Conservation (phyloP, 768 basidiomycete genomes). For the Infundibulicybe gibba region DNA sequence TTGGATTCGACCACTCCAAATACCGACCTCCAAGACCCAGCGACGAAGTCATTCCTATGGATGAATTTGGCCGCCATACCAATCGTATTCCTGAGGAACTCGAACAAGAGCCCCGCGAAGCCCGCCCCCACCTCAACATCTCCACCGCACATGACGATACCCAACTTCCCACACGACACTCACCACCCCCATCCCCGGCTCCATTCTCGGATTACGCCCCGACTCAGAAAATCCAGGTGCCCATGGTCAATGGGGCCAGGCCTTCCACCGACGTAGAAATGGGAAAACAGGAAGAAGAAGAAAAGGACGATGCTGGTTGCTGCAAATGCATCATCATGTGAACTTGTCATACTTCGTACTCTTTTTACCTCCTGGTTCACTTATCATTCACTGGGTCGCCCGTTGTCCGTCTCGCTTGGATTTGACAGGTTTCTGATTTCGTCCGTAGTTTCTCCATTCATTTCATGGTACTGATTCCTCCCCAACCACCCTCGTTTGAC, state of each 20-base stretch:
- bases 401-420: neutral
- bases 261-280: slow-evolving; percentile 14
- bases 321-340: slow-evolving; percentile 88
- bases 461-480: no score
- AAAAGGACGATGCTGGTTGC: slow-evolving; percentile 55
- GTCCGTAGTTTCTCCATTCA: no score
- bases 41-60: slow-evolving; percentile 51
- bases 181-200: slow-evolving; percentile 48
- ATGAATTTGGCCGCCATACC: slow-evolving; percentile 58
- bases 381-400: neutral
- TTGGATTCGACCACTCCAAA: slow-evolving; percentile 74
- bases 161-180: slow-evolving; percentile 23
- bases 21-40: slow-evolving; percentile 46
- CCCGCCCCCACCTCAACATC: slow-evolving; percentile 13
- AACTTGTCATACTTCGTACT: slow-evolving; percentile 18
- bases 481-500: no score
- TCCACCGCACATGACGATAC: slow-evolving; percentile 19
- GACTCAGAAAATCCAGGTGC: slow-evolving; percentile 12
- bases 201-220: slow-evolving; percentile 65
- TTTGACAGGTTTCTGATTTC: no score
- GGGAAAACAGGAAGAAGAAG: slow-evolving; percentile 36
- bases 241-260: slow-evolving; percentile 19
- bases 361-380: neutral
- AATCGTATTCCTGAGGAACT: slow-evolving; percentile 11
- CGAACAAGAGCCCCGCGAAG: slow-evolving; percentile 13